Evolutionary conservation across 2,329 filamentous ascomycete genomes (phyloP).

Genomic region (Colletotrichum sp.): DNA sequence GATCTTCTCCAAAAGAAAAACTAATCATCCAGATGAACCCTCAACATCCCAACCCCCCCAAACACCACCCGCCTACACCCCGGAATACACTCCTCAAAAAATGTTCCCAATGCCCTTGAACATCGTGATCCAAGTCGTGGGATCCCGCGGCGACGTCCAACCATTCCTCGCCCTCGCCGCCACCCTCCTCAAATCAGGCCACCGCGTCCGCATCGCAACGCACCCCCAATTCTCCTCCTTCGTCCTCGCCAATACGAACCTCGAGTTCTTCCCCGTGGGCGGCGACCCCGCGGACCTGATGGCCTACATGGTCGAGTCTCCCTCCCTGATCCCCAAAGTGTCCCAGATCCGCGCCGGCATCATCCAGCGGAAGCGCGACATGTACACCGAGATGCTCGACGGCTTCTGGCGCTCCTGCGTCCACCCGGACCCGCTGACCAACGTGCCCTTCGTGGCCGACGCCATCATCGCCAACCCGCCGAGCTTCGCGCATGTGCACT

Average conservation of each 20-base stretch:
- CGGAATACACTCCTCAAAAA: not conserved
- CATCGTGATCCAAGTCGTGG: slow-evolving; percentile 61
- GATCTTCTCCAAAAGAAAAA: not conserved
- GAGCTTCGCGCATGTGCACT: slow-evolving; percentile 52
- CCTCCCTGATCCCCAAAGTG: slow-evolving; percentile 30
- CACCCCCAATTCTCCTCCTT: slow-evolving; percentile 53
- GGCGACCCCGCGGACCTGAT: slow-evolving; percentile 53
- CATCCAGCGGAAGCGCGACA: slow-evolving; percentile 27
- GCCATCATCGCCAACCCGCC: slow-evolving; percentile 57
- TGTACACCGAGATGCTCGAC: slow-evolving; percentile 27
- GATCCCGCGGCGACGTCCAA: slow-evolving; percentile 59
- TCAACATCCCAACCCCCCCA: not conserved
- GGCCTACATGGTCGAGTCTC: slow-evolving; percentile 34
- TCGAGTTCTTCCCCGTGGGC: slow-evolving; percentile 60
- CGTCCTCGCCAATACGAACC: slow-evolving; percentile 33
- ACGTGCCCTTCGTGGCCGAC: slow-evolving; percentile 50
- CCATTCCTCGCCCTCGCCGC: slow-evolving; percentile 59
- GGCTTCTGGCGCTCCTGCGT: slow-evolving; percentile 27
- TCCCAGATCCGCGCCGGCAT: slow-evolving; percentile 28
- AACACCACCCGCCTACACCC: not conserved
- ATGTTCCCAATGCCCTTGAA: slow-evolving; percentile 39
- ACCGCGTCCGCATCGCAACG: slow-evolving; percentile 57
- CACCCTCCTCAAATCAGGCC: slow-evolving; percentile 49
- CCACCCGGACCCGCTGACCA: slow-evolving; percentile 19
- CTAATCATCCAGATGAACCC: not conserved